Evolutionary conservation across 1,284 basidiomycete species (phyloP).

Genomic region (Leccinum cinnamomeum): DNA sequence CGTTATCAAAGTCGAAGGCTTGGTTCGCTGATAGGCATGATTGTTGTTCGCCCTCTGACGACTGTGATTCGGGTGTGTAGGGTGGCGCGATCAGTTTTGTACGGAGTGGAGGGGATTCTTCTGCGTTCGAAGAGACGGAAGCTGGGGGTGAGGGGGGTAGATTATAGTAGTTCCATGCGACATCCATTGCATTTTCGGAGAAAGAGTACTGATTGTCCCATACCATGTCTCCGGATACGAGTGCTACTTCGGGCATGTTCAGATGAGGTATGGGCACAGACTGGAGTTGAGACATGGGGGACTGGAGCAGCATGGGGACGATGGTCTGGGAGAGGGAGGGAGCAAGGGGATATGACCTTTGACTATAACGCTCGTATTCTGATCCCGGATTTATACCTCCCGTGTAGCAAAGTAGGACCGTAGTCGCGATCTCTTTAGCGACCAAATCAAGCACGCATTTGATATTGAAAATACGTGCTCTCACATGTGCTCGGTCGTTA

Average conservation of each 20-base stretch:
- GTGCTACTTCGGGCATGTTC: slow-evolving; percentile 53
- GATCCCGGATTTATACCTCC: slow-evolving; percentile 34
- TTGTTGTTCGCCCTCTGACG: slow-evolving; percentile 46
- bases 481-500: slow-evolving; percentile 35
- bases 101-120: slow-evolving; percentile 48
- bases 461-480: slow-evolving; percentile 37
- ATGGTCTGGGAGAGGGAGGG: slow-evolving; percentile 11
- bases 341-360: slow-evolving; percentile 21
- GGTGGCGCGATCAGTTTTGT: slow-evolving; percentile 52
- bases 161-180: slow-evolving; percentile 47
- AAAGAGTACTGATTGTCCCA: slow-evolving; percentile 49
- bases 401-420: slow-evolving; percentile 30
- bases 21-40: slow-evolving; percentile 67
- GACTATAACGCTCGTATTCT: slow-evolving; percentile 23
- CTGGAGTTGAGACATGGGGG: slow-evolving; percentile 36
- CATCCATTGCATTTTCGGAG: slow-evolving; percentile 41
- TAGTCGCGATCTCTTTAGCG: slow-evolving; percentile 26
- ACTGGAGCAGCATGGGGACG: slow-evolving; percentile 16
- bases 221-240: slow-evolving; percentile 44
- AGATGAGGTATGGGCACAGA: slow-evolving; percentile 55
- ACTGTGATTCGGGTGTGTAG: slow-evolving; percentile 44
- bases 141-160: slow-evolving; percentile 53
- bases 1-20: slow-evolving; percentile 59
- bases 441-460: slow-evolving; percentile 37
- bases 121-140: slow-evolving; percentile 44